Percentiles rank a stretch among this genome's conserved stretches.
phyloP scores from a whole-genome alignment of 768 basidiomycete species.

The Holtermannia corniformis region DNA sequence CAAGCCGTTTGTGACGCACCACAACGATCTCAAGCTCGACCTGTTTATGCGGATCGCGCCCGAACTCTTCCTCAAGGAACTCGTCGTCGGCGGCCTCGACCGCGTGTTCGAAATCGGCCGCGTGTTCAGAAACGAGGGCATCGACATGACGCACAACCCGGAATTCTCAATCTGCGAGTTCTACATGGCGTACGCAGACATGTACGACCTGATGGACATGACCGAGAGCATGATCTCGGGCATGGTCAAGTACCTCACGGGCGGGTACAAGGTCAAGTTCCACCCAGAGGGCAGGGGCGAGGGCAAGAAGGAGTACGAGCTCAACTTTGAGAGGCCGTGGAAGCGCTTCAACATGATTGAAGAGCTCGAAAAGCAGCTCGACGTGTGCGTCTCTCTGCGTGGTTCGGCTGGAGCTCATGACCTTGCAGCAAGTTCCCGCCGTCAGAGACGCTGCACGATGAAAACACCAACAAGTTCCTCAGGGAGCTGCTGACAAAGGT shows the following conservation, averaged over 20 bases:
- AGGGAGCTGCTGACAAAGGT: constrained; percentile 77
- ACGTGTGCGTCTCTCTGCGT: too few relatives aligned
- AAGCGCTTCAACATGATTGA: constrained; percentile 97
- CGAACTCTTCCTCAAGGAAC: constrained; percentile 94
- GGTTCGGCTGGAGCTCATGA: too few relatives aligned
- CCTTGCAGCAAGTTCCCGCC: constrained; percentile 92
- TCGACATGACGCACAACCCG: constrained; percentile 97
- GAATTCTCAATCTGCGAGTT: constrained; percentile 99
- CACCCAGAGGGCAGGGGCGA: constrained; percentile 89
- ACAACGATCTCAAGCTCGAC: constrained; percentile 95
- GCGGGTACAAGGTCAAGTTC: constrained; percentile 65
- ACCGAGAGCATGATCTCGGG: constrained; percentile 86
- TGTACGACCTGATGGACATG: constrained; percentile 96
- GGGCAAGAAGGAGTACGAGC: constrained; percentile 51
- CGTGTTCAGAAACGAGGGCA: constrained; percentile 96
- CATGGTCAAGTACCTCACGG: constrained; percentile 75
- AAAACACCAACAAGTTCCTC: constrained; percentile 80
- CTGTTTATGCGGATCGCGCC: constrained; percentile 95
- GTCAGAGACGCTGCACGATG: constrained; percentile 77
- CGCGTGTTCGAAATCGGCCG: constrained; percentile 97
- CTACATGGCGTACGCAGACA: constrained; percentile 99
- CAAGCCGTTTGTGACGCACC: constrained; percentile 97
- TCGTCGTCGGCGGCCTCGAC: constrained; percentile 92
- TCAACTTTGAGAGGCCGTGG: constrained; percentile 92
- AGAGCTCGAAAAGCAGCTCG: constrained; percentile 88